Percentiles rank a stretch among this genome's conserved stretches.
Conservation (phyloP, 495 filamentous ascomycete genomes). For the Glarea lozoyensis region DNA sequence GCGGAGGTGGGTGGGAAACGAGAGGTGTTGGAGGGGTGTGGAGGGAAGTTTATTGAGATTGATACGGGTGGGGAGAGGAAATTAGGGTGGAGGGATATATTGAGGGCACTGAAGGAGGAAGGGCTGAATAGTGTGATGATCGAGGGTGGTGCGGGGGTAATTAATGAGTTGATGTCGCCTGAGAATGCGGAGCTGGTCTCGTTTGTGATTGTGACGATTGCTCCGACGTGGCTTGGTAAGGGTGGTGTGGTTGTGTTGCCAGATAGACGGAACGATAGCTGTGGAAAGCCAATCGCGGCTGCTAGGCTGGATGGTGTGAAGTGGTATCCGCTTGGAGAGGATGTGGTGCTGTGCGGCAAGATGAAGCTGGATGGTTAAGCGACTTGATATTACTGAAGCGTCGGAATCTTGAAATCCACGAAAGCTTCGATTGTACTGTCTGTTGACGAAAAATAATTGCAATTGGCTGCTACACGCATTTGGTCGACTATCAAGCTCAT, state of each 20-base stretch:
- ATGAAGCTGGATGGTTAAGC: too few relatives aligned
- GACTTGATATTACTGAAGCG: too few relatives aligned
- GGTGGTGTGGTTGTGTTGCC: constrained; percentile 66
- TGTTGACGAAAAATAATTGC: too few relatives aligned
- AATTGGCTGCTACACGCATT: too few relatives aligned
- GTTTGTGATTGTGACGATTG: constrained; percentile 73
- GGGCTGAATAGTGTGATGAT: constrained; percentile 72
- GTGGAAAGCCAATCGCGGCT: constrained; percentile 43
- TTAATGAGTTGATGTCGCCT: constrained; percentile 60
- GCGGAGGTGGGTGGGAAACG: constrained; percentile 22
- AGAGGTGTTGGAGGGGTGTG: constrained; percentile 30
- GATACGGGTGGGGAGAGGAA: too few relatives aligned
- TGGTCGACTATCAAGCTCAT: too few relatives aligned
- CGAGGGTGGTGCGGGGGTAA: constrained; percentile 72
- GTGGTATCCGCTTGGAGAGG: constrained; percentile 68
- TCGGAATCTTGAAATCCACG: too few relatives aligned
- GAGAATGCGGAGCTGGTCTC: constrained; percentile 56
- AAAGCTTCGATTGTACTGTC: too few relatives aligned
- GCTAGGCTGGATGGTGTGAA: constrained; percentile 55
- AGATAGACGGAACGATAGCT: constrained; percentile 38
- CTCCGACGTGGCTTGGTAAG: constrained; percentile 72
- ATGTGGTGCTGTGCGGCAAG: too few relatives aligned
- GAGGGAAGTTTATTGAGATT: constrained; percentile 7
- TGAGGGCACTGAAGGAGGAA: constrained; percentile 6
- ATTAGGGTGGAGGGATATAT: constrained; percentile 15